Evolutionary conservation across 176 grass and related monocot genomes (phyloP).

Genomic region (Melocanna baccifera): DNA sequence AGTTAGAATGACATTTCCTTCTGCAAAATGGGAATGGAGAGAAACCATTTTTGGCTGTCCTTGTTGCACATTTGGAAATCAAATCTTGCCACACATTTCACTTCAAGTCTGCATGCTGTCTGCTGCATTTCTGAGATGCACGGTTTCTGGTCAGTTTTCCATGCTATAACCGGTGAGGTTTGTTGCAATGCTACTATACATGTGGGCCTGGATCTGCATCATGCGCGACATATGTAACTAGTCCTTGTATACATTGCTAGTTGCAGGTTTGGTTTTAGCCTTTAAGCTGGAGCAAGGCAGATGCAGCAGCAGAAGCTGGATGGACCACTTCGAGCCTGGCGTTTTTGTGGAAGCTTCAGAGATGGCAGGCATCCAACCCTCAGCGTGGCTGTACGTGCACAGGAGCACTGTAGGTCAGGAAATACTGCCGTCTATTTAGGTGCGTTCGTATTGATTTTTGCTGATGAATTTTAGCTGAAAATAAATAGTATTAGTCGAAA

Average conservation of each 20-base stretch:
- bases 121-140: conserved; percentile 1
- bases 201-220: conserved; percentile 26
- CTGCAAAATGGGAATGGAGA: background rate
- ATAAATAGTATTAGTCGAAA: too few species aligned
- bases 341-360: conserved; percentile 42
- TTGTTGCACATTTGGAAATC: background rate
- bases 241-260: conserved; percentile 43
- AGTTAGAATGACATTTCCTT: background rate
- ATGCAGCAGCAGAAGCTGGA: conserved; percentile 22
- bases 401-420: conserved; percentile 42
- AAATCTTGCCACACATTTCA: background rate
- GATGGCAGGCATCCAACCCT: conserved; percentile 34
- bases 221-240: conserved; percentile 34
- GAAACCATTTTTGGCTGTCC: background rate
- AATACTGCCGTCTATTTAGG: conserved; percentile 21
- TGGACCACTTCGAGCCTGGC: conserved; percentile 32
- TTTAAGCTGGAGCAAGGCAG: conserved; percentile 38
- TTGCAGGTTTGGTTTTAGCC: conserved; percentile 34
- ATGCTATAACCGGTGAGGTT: conserved; percentile 28
- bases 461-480: too few species aligned
- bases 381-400: conserved; percentile 32
- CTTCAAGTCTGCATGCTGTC: background rate
- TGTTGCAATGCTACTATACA: conserved; percentile 43
- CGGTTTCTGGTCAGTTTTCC: conserved; percentile 24
- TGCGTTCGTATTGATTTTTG: too few species aligned